These are phyloP conservation scores for Xerocomus alliaceus DNA, from an alignment of 1,284 basidiomycete species.

Conservation along the genomic window DNA sequence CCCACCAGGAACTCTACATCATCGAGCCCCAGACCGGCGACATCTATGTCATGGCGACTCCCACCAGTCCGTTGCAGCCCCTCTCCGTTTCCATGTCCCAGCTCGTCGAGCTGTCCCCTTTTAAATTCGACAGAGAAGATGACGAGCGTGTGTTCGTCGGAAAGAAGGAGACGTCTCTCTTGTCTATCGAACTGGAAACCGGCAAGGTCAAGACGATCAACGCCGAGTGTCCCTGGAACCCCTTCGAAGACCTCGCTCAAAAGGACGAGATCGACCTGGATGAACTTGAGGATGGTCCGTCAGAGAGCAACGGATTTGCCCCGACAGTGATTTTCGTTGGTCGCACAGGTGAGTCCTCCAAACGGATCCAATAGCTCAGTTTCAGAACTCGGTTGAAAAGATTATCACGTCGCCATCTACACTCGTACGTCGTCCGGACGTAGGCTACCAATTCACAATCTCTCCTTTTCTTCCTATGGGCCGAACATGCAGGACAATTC, in stretches of 20 bases:
- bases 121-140: slow-evolving; percentile 74
- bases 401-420: slow-evolving; percentile 76
- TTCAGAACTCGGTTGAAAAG: slow-evolving; percentile 45
- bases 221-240: slow-evolving; percentile 78
- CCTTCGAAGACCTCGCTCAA: slow-evolving; percentile 58
- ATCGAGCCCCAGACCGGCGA: slow-evolving; percentile 91
- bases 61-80: slow-evolving; percentile 72
- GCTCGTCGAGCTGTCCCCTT: slow-evolving; percentile 87
- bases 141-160: slow-evolving; percentile 80
- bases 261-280: slow-evolving; percentile 64
- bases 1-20: slow-evolving; percentile 79
- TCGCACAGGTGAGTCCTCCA: slow-evolving; percentile 70
- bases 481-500: slow-evolving; percentile 79
- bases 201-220: slow-evolving; percentile 82
- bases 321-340: slow-evolving; percentile 78
- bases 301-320: slow-evolving; percentile 44
- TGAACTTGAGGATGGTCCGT: slow-evolving; percentile 68
- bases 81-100: slow-evolving; percentile 87
- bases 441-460: slow-evolving; percentile 68
- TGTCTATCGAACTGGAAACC: slow-evolving; percentile 83
- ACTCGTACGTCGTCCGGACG: slow-evolving; percentile 48
- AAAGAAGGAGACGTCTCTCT: slow-evolving; percentile 81
- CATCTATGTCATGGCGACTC: slow-evolving; percentile 80
- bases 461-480: slow-evolving; percentile 84
- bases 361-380: not conserved